phyloP scores from a whole-genome alignment of 495 filamentous ascomycete genomes.

The Pseudevernia furfuracea region DNA sequence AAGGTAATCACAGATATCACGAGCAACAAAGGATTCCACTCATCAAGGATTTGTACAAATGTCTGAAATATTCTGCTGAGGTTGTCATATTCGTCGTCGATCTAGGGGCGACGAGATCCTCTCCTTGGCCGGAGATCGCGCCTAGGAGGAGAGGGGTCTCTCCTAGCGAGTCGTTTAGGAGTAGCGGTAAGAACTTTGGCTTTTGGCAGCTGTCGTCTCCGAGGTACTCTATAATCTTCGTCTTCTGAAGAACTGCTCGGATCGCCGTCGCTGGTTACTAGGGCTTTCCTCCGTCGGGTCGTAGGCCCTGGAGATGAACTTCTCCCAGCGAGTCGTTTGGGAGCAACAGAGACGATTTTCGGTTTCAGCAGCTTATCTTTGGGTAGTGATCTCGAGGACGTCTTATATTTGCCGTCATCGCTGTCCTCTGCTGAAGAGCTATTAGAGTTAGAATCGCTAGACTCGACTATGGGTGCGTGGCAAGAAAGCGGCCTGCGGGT shows the following conservation, averaged over 20 bases:
- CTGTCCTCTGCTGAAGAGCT: neutral
- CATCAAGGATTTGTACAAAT: neutral
- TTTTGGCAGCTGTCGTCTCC: neutral
- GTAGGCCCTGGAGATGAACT: neutral
- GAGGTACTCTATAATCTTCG: too few species aligned
- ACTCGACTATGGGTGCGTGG: neutral
- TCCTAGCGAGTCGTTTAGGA: neutral
- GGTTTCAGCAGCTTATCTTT: neutral
- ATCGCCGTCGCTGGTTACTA: too few species aligned
- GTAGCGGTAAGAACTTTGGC: neutral
- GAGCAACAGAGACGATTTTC: neutral
- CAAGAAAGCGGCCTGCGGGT: neutral
- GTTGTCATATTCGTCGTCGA: neutral
- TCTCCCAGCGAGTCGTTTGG: neutral
- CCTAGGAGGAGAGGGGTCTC: neutral
- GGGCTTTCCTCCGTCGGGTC: too few species aligned
- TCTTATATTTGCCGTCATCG: neutral
- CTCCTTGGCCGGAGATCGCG: neutral
- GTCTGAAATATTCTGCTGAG: neutral
- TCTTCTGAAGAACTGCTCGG: too few species aligned
- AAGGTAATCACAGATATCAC: too few species aligned
- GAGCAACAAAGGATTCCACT: neutral
- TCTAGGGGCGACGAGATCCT: neutral
- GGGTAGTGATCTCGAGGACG: neutral
- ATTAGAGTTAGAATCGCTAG: neutral